These are phyloP conservation scores for Stagonosporopsis vannaccii DNA, from an alignment of 2,329 filamentous ascomycete species.

Conservation along the genomic window DNA sequence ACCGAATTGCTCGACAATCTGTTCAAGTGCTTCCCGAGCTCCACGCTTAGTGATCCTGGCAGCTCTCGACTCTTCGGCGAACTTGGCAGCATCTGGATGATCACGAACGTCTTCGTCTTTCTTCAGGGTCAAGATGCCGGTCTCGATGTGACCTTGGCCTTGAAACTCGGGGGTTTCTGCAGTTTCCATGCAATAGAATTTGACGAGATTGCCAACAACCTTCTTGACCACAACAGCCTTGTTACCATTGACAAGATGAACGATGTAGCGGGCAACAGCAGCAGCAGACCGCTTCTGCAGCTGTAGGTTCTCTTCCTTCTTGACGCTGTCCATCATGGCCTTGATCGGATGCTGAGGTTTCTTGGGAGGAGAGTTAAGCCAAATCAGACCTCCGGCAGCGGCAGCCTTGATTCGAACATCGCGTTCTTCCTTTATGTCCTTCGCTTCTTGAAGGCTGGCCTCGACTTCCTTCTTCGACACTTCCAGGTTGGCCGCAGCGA, in stretches of 20 bases:
- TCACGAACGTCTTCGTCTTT: slow-evolving; percentile 97
- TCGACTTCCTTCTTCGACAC: slow-evolving; percentile 77
- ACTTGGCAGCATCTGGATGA: slow-evolving; percentile 87
- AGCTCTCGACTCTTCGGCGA: slow-evolving; percentile 85
- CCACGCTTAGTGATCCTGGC: slow-evolving; percentile 90
- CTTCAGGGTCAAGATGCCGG: slow-evolving; percentile 87
- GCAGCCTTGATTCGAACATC: slow-evolving; percentile 88
- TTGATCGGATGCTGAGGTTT: slow-evolving; percentile 94
- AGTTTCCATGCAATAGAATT: slow-evolving; percentile 97
- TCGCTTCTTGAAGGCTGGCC: slow-evolving; percentile 80
- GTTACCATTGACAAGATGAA: slow-evolving; percentile 80
- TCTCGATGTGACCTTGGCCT: slow-evolving; percentile 78
- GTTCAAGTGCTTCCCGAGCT: slow-evolving; percentile 92
- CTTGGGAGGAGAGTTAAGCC: slow-evolving; percentile 88
- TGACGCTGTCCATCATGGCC: slow-evolving; percentile 97
- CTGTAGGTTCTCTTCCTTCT: slow-evolving; percentile 89
- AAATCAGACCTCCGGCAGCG: slow-evolving; percentile 85
- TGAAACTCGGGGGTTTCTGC: slow-evolving; percentile 96
- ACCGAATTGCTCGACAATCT: slow-evolving; percentile 82
- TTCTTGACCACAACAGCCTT: slow-evolving; percentile 91
- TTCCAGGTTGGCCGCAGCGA: slow-evolving; percentile 78
- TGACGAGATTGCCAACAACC: slow-evolving; percentile 92
- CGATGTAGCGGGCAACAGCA: slow-evolving; percentile 85
- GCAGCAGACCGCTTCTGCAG: slow-evolving; percentile 86
- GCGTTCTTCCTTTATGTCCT: slow-evolving; percentile 76